phyloP scores from a whole-genome alignment of 2,329 filamentous ascomycete genomes.

The Tolypocladium inflatum region DNA sequence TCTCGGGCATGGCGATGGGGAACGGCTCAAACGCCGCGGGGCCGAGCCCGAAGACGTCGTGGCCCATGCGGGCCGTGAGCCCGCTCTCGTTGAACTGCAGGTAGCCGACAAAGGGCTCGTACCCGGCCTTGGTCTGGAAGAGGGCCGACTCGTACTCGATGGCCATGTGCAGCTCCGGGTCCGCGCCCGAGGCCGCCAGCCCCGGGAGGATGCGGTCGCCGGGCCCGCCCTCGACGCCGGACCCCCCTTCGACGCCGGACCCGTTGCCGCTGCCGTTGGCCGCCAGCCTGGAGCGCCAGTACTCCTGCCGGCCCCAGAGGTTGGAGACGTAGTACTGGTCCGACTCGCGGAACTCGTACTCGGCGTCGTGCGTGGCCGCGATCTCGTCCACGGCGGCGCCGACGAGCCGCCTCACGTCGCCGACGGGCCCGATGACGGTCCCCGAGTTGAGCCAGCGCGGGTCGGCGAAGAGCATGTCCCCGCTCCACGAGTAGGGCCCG shows the following conservation, averaged over 20 bases:
- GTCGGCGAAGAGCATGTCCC: constrained; percentile 18
- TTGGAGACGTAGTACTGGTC: constrained; percentile 35
- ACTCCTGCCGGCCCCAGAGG: constrained; percentile 32
- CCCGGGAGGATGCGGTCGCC: constrained; percentile 12
- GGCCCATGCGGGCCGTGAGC: constrained; percentile 11
- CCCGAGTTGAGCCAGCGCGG: constrained; percentile 35
- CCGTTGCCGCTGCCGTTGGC: no score
- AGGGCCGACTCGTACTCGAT: constrained; percentile 30
- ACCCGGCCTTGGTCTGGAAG: constrained; percentile 28
- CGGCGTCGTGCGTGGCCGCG: constrained; percentile 20
- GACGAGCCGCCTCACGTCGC: constrained; percentile 16
- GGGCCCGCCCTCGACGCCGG: constrained; percentile 6
- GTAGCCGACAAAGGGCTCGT: constrained; percentile 23
- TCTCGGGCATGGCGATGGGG: constrained; percentile 20
- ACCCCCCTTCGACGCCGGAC: no score
- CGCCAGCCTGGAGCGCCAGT: constrained; percentile 22
- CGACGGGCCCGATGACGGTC: constrained; percentile 31
- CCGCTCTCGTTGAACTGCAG: constrained; percentile 18
- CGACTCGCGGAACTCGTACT: constrained; percentile 22
- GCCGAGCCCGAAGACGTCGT: constrained; percentile 15
- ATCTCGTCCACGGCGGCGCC: constrained; percentile 18
- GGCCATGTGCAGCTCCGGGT: constrained; percentile 23
- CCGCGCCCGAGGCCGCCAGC: constrained; percentile 8
- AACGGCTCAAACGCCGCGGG: constrained; percentile 16
- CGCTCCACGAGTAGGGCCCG: constrained; percentile 23